These are phyloP conservation scores for Hypoxylon sp. DNA, from an alignment of 2,329 filamentous ascomycete species.

Conservation along the genomic window DNA sequence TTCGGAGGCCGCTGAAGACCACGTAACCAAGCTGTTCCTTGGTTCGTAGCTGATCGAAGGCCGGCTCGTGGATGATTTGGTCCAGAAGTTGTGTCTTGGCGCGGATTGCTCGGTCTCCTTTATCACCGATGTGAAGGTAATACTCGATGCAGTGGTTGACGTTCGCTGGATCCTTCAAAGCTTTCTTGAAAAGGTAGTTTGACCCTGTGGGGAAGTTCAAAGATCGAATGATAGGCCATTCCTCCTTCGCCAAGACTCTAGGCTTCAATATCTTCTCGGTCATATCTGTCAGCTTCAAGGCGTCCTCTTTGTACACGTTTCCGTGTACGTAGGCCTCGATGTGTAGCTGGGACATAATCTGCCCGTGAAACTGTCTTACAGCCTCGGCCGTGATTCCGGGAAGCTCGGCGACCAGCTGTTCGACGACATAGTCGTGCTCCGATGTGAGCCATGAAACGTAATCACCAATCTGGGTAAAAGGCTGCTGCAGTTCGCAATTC, in stretches of 20 bases:
- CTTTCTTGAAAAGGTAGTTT: slow-evolving; percentile 84
- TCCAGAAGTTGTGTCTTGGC: slow-evolving; percentile 83
- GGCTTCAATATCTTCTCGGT: slow-evolving; percentile 82
- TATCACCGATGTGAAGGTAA: slow-evolving; percentile 74
- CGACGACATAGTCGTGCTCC: slow-evolving; percentile 79
- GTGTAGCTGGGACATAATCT: slow-evolving; percentile 82
- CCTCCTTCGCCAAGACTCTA: slow-evolving; percentile 73
- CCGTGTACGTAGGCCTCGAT: slow-evolving; percentile 90
- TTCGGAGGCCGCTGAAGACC: slow-evolving; percentile 82
- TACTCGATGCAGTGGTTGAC: slow-evolving; percentile 89
- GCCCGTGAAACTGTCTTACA: slow-evolving; percentile 79
- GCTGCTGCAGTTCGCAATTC: slow-evolving; percentile 88
- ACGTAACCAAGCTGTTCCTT: slow-evolving; percentile 98
- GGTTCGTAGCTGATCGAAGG: slow-evolving; percentile 92
- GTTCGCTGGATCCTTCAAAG: slow-evolving; percentile 85
- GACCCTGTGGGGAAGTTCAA: slow-evolving; percentile 80
- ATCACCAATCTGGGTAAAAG: slow-evolving; percentile 86
- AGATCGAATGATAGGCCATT: slow-evolving; percentile 82
- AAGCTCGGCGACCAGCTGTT: slow-evolving; percentile 81
- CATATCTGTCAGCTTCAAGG: slow-evolving; percentile 82
- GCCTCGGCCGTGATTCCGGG: slow-evolving; percentile 77
- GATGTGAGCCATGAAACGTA: slow-evolving; percentile 82
- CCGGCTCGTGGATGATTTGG: slow-evolving; percentile 91
- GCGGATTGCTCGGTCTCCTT: slow-evolving; percentile 72
- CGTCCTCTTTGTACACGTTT: slow-evolving; percentile 94